Percentiles rank a stretch among this genome's conserved stretches.
These are phyloP conservation scores for Boletus barrowsii DNA, from an alignment of 768 basidiomycete genomes.

Conservation along the genomic window DNA sequence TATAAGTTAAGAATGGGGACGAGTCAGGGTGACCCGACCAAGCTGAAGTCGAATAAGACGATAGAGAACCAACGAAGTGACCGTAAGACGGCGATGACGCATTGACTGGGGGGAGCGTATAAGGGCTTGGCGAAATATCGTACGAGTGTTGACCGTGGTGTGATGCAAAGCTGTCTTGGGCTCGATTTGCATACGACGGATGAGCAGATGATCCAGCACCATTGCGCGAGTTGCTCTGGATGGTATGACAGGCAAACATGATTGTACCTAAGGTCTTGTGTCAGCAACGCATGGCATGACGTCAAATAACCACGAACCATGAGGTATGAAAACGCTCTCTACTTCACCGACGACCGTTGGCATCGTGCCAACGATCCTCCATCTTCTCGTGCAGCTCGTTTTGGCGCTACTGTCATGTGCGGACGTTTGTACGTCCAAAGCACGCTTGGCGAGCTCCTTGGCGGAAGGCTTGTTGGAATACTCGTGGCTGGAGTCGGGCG, in stretches of 20 bases:
- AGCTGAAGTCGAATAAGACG: conserved; percentile 27
- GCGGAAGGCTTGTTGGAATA: conserved; percentile 41
- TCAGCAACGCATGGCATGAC: conserved; percentile 33
- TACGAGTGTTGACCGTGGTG: conserved; percentile 27
- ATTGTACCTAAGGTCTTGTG: conserved; percentile 28
- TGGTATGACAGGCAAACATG: conserved; percentile 40
- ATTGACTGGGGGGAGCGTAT: conserved; percentile 33
- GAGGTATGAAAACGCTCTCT: conserved; percentile 87
- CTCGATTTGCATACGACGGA: conserved; percentile 24
- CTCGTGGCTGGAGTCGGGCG: conserved; percentile 51
- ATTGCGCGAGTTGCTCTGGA: conserved; percentile 27
- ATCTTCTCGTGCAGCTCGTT: conserved; percentile 83
- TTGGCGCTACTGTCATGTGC: conserved; percentile 65
- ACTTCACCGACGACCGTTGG: conserved; percentile 60
- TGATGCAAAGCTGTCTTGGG: conserved; percentile 26
- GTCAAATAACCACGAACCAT: conserved; percentile 56
- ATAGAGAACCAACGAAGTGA: conserved; percentile 22
- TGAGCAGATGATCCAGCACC: conserved; percentile 17
- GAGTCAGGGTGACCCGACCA: conserved; percentile 30
- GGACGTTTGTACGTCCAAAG: conserved; percentile 57
- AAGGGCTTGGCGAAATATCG: conserved; percentile 26
- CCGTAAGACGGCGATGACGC: conserved; percentile 27
- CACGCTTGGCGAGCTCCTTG: conserved; percentile 54
- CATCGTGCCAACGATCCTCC: conserved; percentile 69
- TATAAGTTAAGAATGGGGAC: conserved; percentile 29